Evolutionary conservation across 768 basidiomycete species (phyloP), one percentile per base, ranked within the genome.

Genomic region (Tricholoma furcatifolium): DNA sequence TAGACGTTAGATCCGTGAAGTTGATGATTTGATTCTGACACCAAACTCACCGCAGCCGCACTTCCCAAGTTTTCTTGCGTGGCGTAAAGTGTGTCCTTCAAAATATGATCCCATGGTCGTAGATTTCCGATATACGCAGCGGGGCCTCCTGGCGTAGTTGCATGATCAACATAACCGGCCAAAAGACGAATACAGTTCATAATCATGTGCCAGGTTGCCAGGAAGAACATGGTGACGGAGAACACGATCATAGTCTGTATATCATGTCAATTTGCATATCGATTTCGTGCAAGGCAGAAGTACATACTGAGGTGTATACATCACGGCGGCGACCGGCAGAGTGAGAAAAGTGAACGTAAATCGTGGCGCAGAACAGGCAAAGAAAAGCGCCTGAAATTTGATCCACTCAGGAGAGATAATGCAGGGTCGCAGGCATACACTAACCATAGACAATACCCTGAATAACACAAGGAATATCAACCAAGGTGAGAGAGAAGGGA

Each of bases 61-160:
- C 53, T 54, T 15, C 53, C 53, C 14, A 54, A 27, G 24, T 54
- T 54, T 18, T 54, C 53, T 44, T 54, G 53, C 3, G 53, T 54
- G 2, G 53, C 53, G 41, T 54, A 54, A 2, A 54, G 47, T 6
- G 53, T 54, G 32, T 54, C 53, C 30, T 54, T 54, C 17, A 54
- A 35, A 24, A 54, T 54, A 38, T 54, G 53, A 18, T 54, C 53
- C 47, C 47, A 54, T 38, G 47, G 47, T 15, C 47, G 32, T 21
- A 54, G 24, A 17, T 49, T 47, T 30, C 53, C 53, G 24, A 54
- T 54, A 35, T 43, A 54, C 1, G 47, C 53, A 38, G 27, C 53
- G 23, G 53, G 53, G 44, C 53, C 47, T 11, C 53, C 53, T 6
- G 41, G 47, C 7, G 47, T 43, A 17, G 31, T 20, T 23, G 34